phyloP scores from a whole-genome alignment of 2,329 filamentous ascomycete species.

The Huntiella decipiens region DNA sequence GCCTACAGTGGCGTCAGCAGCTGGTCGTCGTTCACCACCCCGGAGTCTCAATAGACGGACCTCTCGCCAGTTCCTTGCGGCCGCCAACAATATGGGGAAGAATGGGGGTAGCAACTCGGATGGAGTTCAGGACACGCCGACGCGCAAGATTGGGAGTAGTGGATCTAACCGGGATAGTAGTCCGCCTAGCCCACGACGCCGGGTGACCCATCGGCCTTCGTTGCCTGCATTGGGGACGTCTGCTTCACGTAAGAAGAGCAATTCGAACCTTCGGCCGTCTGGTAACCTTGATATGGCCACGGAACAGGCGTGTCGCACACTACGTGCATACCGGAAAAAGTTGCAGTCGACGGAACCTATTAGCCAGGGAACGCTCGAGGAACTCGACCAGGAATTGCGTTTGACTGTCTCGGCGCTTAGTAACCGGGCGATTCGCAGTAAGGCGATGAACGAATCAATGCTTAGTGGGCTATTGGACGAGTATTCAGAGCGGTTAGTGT shows the following conservation, averaged over 20 bases:
- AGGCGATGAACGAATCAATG: constrained; percentile 36
- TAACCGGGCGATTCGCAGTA: constrained; percentile 34
- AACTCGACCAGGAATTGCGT: constrained; percentile 45
- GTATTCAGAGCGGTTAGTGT: constrained; percentile 54
- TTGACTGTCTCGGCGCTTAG: constrained; percentile 42
- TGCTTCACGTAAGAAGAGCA: constrained; percentile 30
- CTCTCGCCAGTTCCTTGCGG: constrained; percentile 21
- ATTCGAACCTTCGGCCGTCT: constrained; percentile 29
- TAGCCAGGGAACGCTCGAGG: constrained; percentile 36
- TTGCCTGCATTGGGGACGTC: constrained; percentile 28
- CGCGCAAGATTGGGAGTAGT: constrained; percentile 19
- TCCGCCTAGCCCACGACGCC: constrained; percentile 29
- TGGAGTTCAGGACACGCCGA: constrained; percentile 27
- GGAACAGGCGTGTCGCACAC: constrained; percentile 42
- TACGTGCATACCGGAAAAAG: constrained; percentile 45
- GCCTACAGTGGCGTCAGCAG: constrained; percentile 15
- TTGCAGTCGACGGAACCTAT: constrained; percentile 37
- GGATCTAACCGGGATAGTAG: constrained; percentile 22
- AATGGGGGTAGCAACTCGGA: constrained; percentile 26
- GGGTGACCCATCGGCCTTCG: constrained; percentile 31
- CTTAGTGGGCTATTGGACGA: constrained; percentile 50
- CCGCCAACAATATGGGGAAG: constrained; percentile 13
- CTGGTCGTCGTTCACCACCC: constrained; percentile 35
- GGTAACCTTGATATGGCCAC: constrained; percentile 42
- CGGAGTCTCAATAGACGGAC: constrained; percentile 34